Percentiles rank a stretch among this genome's conserved stretches.
Conservation (phyloP, 805 yeast genomes). For the Wickerhamomyces subpelliculosus region DNA sequence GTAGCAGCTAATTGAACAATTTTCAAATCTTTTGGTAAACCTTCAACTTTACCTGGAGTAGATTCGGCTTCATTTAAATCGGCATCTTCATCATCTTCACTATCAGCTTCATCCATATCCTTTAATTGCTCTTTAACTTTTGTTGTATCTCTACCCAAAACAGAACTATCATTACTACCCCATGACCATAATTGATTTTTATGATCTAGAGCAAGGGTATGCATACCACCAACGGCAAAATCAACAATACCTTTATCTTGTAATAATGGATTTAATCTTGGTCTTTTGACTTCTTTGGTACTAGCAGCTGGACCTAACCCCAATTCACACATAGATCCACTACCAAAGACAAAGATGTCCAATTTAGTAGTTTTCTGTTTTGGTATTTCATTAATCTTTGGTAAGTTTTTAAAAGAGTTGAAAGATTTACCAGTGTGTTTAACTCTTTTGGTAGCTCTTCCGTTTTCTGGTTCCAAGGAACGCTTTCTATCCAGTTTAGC, state of each 20-base stretch:
- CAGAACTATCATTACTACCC: conserved; percentile 95
- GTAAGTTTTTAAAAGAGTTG: conserved; percentile 20
- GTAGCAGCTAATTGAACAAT: conserved; percentile 86
- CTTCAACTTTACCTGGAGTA: conserved; percentile 75
- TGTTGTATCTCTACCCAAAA: conserved; percentile 81
- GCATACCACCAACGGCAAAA: conserved; percentile 95
- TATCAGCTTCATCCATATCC: conserved; percentile 54
- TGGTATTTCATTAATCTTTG: conserved; percentile 21
- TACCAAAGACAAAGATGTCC: conserved; percentile 90
- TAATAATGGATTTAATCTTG: conserved; percentile 79
- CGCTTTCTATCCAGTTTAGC: conserved; percentile 21
- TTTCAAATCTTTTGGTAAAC: conserved; percentile 48
- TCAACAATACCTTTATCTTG: conserved; percentile 72
- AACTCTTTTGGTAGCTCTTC: conserved; percentile 12
- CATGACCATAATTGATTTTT: conserved; percentile 89
- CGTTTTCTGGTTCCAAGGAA: conserved; percentile 11
- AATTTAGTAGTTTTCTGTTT: conserved; percentile 28
- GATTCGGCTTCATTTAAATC: conserved; percentile 86
- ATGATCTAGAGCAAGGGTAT: conserved; percentile 73
- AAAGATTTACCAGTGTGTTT: conserved; percentile 23
- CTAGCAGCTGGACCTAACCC: conserved; percentile 95
- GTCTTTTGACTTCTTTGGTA: conserved; percentile 92
- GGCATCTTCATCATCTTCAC: conserved; percentile 61
- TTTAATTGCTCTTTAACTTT: conserved; percentile 56
- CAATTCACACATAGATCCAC: conserved; percentile 95